Evolutionary conservation across 2,329 filamentous ascomycete genomes (phyloP).

Genomic region (Fusarium chaquense): DNA sequence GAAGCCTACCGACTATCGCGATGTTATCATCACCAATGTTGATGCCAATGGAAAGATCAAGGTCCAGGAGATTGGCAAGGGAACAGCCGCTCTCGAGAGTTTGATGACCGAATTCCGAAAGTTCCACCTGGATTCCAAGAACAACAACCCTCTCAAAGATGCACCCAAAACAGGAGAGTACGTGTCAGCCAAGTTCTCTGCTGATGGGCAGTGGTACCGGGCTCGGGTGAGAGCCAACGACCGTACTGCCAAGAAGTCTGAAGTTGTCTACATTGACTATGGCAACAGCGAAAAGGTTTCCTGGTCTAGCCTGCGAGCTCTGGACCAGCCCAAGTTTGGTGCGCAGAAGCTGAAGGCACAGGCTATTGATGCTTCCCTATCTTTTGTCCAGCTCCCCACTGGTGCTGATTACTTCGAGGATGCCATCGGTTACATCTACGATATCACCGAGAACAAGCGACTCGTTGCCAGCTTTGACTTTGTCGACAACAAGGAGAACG

Average conservation of each 20-base stretch:
- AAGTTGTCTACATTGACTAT: conserved; percentile 96
- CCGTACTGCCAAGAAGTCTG: conserved; percentile 86
- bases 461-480: conserved; percentile 93
- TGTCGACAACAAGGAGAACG: conserved; percentile 80
- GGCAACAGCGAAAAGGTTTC: conserved; percentile 92
- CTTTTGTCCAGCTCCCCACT: conserved; percentile 88
- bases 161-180: conserved; percentile 91
- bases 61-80: conserved; percentile 88
- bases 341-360: conserved; percentile 86
- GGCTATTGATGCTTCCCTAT: conserved; percentile 86
- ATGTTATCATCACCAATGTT: conserved; percentile 92
- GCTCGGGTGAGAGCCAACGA: conserved; percentile 93
- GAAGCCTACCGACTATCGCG: conserved; percentile 86
- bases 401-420: conserved; percentile 86
- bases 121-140: conserved; percentile 88
- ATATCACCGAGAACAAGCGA: conserved; percentile 78
- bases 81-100: conserved; percentile 85
- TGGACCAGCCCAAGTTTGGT: conserved; percentile 83
- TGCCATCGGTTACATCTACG: conserved; percentile 78
- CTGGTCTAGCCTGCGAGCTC: conserved; percentile 85
- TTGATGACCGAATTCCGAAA: conserved; percentile 92
- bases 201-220: conserved; percentile 94
- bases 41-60: conserved; percentile 86
- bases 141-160: conserved; percentile 77
- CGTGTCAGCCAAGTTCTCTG: conserved; percentile 90